Evolutionary conservation across 306 rosid species (phyloP), one percentile per base, ranked within the genome.

Genomic region (Glycine tomentella): DNA sequence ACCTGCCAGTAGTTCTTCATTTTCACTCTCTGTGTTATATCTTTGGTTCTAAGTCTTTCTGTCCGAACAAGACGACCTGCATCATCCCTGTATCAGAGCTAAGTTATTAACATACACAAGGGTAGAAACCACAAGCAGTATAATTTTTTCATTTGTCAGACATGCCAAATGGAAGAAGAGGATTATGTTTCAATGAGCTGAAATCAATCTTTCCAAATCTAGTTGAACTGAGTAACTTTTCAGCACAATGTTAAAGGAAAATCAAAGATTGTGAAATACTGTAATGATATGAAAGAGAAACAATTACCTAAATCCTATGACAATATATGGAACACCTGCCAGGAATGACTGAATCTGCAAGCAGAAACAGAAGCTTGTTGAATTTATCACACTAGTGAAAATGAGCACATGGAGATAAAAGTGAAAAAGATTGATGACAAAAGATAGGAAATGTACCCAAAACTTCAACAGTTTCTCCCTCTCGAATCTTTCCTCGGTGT

Each of bases 1-100:
- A 95, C 99, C 95, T 95, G 99, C 99, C 99, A 93, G 78, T 95
- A 95, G 91, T 88, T 90, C 84, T 95, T 95, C 96, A 89, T 88
- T 87, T 93, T 91, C 74, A 95, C 91, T 81, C 99, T 87, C 75
- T 95, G 97, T 0, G 97, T 91, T 64, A 95, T 91, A 81, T 95
- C 99, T 82, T 91, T 91, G 78, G 97, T 90, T 84, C 98, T 89
- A 80, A 95, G 89, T 79, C 97, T 89, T 79, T 95, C 99, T 1
- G 99, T 95, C 55, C 98, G 93, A 34, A 95, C 97, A 40, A 95
- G 97, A 13, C 88, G 88, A 64, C 98, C 99, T 4, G 82, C 76
- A 64, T 92, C 98, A 68, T 95, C 94, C 90, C 99, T 95, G 90
- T 83, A 84, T 65, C 20, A 82, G 48, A 75, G 61, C 51, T 8